Base-by-base conservation (phyloP, 2,329 filamentous ascomycete genomes). In the Dothiorella sarmentorum region DNA sequence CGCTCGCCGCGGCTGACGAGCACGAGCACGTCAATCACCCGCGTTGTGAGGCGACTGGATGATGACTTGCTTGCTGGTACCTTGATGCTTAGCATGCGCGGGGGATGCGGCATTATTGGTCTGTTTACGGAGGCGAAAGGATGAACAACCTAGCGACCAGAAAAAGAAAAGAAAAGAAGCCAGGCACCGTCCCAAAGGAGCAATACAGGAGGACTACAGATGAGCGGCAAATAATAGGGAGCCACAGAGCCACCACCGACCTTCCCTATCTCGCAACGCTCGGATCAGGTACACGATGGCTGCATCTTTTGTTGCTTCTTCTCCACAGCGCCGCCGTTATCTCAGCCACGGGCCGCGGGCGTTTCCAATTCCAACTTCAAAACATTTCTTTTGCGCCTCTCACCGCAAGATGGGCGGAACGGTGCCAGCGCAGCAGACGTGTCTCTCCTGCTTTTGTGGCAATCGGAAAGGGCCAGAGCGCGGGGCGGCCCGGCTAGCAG, bases 271-370 rank as follows among this genome's bases (percentile, higher is more conserved):
- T 22, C 35, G 3, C 29, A 52, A 29, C 33, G 49, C 17, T 38
- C 49, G 49, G 49, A 53, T 53, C 49, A 53, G 7, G 13, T 7
- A 26, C 22, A 35, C 35, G n/a, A 26, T 51, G 22, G 31, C 17
- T 53, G 3, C 3, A 9, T 33, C 49, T 53, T 15, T 17, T 24
- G 18, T 18, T 37, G 31, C 45, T 15, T n/a, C n/a, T 35, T 24
- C 47, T 40, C 49, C 49, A 53, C 49, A 40, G 10, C n/a, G n/a
- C n/a, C n/a, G 18, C 35, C 35, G 49, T 53, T 53, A 53, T 53
- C 49, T 53, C 24, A 26, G 5, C 17, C n/a, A 7, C 22, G n/a
- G 20, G 47, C 33, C 33, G 37, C 31, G 47, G 20, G 3, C 11
- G 33, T 29, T 37, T 27, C 22, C 20, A 37, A 53, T 26, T 18